These are phyloP conservation scores for Exserohilum turcica DNA, from an alignment of 2,329 filamentous ascomycete species.

Conservation along the genomic window DNA sequence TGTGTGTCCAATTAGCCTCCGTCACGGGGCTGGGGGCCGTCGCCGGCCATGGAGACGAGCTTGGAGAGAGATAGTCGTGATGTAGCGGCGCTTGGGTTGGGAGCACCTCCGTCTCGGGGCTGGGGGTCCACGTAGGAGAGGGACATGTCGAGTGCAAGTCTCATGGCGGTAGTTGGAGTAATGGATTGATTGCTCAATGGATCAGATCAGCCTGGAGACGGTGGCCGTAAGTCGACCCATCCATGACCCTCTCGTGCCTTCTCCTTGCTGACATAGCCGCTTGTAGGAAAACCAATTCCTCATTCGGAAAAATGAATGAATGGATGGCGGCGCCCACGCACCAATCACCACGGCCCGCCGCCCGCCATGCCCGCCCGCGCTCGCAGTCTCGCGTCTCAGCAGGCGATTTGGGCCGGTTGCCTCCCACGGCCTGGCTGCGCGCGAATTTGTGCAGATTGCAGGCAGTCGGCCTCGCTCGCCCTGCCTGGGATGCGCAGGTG, in stretches of 20 bases:
- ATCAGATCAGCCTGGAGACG: slow-evolving; percentile 22
- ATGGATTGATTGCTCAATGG: too few species aligned
- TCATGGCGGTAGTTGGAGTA: slow-evolving; percentile 21
- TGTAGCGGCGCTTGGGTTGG: slow-evolving; percentile 27
- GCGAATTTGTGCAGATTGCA: slow-evolving; percentile 5
- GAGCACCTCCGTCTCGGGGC: slow-evolving; percentile 43
- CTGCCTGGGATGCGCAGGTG: slow-evolving; percentile 10
- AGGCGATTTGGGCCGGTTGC: slow-evolving; percentile 8
- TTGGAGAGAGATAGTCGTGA: slow-evolving; percentile 21
- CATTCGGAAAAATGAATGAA: slow-evolving; percentile 22
- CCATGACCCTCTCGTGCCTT: neutral
- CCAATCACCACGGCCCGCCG: slow-evolving; percentile 15
- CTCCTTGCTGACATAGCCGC: slow-evolving; percentile 9
- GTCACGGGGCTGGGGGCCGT: slow-evolving; percentile 34
- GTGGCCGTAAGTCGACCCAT: slow-evolving; percentile 24
- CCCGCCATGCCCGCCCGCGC: slow-evolving; percentile 19
- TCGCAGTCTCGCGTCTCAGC: slow-evolving; percentile 28
- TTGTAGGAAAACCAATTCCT: slow-evolving; percentile 24
- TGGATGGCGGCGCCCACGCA: slow-evolving; percentile 19
- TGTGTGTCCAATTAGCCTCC: slow-evolving; percentile 37
- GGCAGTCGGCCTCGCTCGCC: slow-evolving; percentile 1
- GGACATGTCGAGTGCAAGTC: slow-evolving; percentile 16
- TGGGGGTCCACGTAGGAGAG: slow-evolving; percentile 27
- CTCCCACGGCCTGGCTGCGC: neutral
- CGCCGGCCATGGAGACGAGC: slow-evolving; percentile 21